Conservation (phyloP, 768 basidiomycete genomes). For the Sistotremastrum suecicum region DNA sequence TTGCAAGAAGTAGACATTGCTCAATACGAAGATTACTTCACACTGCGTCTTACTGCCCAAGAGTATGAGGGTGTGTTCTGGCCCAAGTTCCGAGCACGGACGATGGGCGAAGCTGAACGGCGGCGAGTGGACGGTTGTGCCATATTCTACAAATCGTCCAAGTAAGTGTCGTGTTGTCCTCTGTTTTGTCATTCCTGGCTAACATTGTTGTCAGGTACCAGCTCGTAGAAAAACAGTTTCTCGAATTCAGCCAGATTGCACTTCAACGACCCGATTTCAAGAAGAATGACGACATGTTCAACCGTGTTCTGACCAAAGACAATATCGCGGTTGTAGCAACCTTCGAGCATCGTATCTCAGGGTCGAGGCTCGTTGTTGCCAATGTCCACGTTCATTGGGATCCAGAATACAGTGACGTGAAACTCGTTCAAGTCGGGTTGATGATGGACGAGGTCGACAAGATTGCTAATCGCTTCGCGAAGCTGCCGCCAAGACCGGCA, state of each 20-base stretch:
- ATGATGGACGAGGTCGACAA: conserved; percentile 89
- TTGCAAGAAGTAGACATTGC: conserved; percentile 91
- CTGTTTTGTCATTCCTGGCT: background rate
- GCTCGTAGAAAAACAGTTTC: conserved; percentile 82
- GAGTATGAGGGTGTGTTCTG: conserved; percentile 89
- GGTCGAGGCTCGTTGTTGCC: conserved; percentile 76
- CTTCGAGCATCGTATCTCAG: conserved; percentile 77
- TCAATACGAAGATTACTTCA: conserved; percentile 86
- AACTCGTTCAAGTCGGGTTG: conserved; percentile 90
- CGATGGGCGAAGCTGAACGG: conserved; percentile 78
- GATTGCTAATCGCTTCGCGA: conserved; percentile 71
- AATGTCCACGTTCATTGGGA: conserved; percentile 95
- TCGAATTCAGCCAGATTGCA: conserved; percentile 88
- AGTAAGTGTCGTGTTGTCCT: conserved; percentile 35
- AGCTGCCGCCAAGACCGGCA: conserved; percentile 55
- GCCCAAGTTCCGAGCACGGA: conserved; percentile 87
- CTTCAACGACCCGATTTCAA: conserved; percentile 90
- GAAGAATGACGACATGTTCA: conserved; percentile 99
- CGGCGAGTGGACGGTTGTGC: conserved; percentile 92
- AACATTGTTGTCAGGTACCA: conserved; percentile 45
- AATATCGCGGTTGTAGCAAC: conserved; percentile 81
- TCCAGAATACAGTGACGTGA: conserved; percentile 85
- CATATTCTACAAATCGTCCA: conserved; percentile 81
- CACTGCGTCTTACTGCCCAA: conserved; percentile 49
- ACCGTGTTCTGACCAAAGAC: conserved; percentile 90